phyloP scores from a whole-genome alignment of 495 filamentous ascomycete genomes.

The Letharia lupina region DNA sequence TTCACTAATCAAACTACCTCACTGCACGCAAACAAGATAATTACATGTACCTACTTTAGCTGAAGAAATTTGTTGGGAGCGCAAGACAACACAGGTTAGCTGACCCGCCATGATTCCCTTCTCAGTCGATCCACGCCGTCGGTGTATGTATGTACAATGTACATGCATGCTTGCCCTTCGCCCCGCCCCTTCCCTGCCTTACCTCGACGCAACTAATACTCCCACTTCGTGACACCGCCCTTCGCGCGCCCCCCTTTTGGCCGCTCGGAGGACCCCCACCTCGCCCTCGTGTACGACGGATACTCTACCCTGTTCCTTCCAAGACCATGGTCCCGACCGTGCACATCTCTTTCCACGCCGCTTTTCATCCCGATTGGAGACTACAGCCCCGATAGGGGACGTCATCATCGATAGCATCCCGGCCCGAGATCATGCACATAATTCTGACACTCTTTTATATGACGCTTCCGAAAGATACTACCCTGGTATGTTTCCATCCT shows the following conservation, averaged over 20 bases:
- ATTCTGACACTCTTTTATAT: background rate
- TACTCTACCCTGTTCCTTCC: background rate
- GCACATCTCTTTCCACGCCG: background rate
- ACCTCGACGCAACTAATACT: background rate
- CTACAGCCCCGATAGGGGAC: background rate
- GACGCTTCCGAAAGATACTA: background rate
- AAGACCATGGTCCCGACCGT: background rate
- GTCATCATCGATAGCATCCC: background rate
- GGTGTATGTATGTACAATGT: too few relatives aligned
- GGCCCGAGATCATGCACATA: background rate
- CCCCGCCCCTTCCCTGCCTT: background rate
- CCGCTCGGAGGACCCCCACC: background rate
- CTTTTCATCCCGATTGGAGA: background rate
- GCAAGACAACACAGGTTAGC: background rate
- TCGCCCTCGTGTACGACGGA: background rate
- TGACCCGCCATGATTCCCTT: background rate
- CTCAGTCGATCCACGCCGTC: background rate
- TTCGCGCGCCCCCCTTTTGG: background rate
- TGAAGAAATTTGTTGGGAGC: background rate
- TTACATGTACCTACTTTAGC: too few relatives aligned
- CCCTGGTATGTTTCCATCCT: background rate
- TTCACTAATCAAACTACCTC: background rate
- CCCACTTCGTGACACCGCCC: too few relatives aligned
- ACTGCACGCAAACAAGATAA: too few relatives aligned
- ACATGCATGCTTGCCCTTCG: background rate